Conservation (phyloP, 2,329 filamentous ascomycete species). For the Colletotrichum tofieldiae region DNA sequence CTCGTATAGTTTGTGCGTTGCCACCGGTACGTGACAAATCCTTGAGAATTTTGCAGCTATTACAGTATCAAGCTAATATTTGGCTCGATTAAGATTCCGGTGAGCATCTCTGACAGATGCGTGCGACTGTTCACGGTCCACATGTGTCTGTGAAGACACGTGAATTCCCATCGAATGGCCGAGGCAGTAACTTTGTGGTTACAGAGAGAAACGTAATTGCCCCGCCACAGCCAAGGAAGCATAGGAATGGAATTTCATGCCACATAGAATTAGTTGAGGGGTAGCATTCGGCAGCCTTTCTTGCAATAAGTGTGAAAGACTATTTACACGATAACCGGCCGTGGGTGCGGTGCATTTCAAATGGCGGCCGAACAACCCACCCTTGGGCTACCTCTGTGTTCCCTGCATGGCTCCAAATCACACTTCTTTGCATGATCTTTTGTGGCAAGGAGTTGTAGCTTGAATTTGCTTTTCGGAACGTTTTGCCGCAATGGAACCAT, state of each 20-base stretch:
- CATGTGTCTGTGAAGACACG: conserved; percentile 7
- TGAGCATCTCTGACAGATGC: not conserved
- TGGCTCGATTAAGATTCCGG: not conserved
- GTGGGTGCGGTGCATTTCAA: conserved; percentile 8
- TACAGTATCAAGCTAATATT: not conserved
- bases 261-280: not conserved
- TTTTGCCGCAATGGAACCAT: not conserved
- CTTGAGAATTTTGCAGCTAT: too few relatives aligned
- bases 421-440: conserved; percentile 10
- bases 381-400: not conserved
- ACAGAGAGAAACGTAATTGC: conserved; percentile 31
- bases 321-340: conserved; percentile 14
- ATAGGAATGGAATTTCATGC: conserved; percentile 2
- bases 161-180: conserved; percentile 10
- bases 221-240: conserved; percentile 23
- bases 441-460: conserved; percentile 15
- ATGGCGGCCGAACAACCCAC: not conserved
- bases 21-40: too few relatives aligned
- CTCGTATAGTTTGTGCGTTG: too few relatives aligned
- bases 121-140: conserved; percentile 9
- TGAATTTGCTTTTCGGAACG: conserved; percentile 2
- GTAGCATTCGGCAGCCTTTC: not conserved
- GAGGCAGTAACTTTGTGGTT: conserved; percentile 27
- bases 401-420: conserved; percentile 12
- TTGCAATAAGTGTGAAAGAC: conserved; percentile 3